Base-by-base conservation (phyloP, 1,284 basidiomycete species). In the Ustilago tritici region DNA sequence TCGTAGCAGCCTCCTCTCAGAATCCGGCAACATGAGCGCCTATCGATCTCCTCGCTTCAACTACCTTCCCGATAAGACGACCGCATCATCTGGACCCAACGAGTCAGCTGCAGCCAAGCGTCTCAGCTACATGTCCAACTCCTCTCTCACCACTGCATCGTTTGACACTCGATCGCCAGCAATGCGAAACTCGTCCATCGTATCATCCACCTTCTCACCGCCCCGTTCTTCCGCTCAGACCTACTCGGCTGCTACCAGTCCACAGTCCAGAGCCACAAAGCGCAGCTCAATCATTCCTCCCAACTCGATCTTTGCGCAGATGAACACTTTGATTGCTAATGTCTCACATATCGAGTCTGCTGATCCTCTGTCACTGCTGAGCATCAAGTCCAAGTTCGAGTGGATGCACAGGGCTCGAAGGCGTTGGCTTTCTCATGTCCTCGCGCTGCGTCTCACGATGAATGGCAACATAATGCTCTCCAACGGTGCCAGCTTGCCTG, bases 351-450 rank as follows among this genome's bases (percentile, higher is more conserved):
- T 58, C 17, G 69, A 66, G 36, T 49, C 62, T 19, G 67, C 58
- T 3, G 82, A 84, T 46, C 70, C 73, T 15, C 52, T 81, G 40
- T 65, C 78, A 14, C 70, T 85, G 7, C 56, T 77, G 19, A 70
- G 61, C 43, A 74, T 85, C 54, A 81, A 80, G 50, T 41, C 61
- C 49, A 64, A 68, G 19, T 85, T 85, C 61, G 82, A 85, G 58
- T 53, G 60, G 46, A 80, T 82, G 76, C 84, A 85, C 54, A 28
- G 65, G 15, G 62, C 70, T 35, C 74, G 84, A 15, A 56, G 77
- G 46, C 66, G 53, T 66, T 85, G 38, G 81, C 83, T 56, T 64
- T 85, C 61, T 23, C 65, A 64, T 43, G 61, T 73, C 1, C 49
- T 73, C 17, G 70, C 70, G 23, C 40, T 73, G 32, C 49, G 56